Percentiles rank a stretch among this genome's conserved stretches.
phyloP scores from a whole-genome alignment of 2,329 filamentous ascomycete species.

The Xylariales sp. region DNA sequence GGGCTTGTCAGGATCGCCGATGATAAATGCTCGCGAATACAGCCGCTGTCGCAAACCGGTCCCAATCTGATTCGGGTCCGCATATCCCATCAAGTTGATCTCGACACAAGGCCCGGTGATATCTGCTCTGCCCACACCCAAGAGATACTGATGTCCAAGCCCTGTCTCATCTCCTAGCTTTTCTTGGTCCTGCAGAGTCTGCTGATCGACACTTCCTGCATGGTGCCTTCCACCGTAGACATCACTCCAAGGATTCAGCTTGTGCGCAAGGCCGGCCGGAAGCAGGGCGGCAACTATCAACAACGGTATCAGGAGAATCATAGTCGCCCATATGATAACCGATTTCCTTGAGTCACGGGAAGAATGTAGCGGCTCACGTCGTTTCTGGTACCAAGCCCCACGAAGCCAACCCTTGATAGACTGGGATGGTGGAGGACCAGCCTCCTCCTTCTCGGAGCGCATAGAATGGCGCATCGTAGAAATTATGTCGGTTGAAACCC shows the following conservation, averaged over 20 bases:
- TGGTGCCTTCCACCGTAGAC: not conserved
- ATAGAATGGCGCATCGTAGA: not conserved
- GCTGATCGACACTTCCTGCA: not conserved
- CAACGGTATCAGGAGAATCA: conserved; percentile 4
- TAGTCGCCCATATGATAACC: not conserved
- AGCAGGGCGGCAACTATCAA: conserved; percentile 4
- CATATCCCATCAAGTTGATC: conserved; percentile 89
- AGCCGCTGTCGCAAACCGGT: conserved; percentile 81
- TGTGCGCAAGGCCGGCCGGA: conserved; percentile 1
- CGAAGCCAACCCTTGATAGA: not conserved
- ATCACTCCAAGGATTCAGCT: conserved; percentile 1
- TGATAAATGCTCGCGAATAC: conserved; percentile 84
- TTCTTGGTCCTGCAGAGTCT: not conserved
- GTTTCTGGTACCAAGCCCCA: not conserved
- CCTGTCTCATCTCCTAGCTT: not conserved
- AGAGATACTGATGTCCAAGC: conserved; percentile 38
- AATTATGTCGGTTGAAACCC: not conserved
- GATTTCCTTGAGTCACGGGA: not conserved
- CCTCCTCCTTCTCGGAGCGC: conserved; percentile 9
- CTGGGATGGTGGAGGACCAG: conserved; percentile 5
- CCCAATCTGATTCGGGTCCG: conserved; percentile 76
- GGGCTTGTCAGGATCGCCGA: conserved; percentile 62
- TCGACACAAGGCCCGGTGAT: conserved; percentile 74
- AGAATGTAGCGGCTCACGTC: not conserved
- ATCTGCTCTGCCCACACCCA: conserved; percentile 54